Evolutionary conservation across 2,329 filamentous ascomycete species (phyloP), one percentile per base, ranked within the genome.

Genomic region (Lizonia empirigonia): DNA sequence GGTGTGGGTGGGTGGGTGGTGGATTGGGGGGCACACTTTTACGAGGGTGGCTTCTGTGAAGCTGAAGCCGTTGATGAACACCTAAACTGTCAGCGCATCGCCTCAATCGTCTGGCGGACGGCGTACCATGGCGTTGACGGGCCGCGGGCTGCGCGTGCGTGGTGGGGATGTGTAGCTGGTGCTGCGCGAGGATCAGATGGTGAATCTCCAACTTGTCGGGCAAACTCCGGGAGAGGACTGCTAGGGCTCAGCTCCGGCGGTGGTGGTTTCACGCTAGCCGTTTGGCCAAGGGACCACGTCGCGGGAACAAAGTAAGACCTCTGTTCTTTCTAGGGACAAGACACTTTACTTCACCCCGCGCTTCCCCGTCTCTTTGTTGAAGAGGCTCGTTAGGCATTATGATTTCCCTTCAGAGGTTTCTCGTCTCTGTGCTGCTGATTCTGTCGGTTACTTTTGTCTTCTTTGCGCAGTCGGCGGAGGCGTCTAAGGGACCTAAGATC

Each of bases 31-130:
- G 41, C 77, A 73, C 85, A 90, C 91, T 81, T 89, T 88, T 72
- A 97, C 87, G 69, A 97, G 84, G 75, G 87, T 87, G 67, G 80
- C 78, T 78, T 96, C 92, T 64, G 84, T 79, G 79, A 97, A 97
- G 79, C 89, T 92, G 79, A 90, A 81, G 67, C 90, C 90, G 69
- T 93, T 82, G 68, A 97, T 87, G 79, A 94, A 90, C 68, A 92
- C 88, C 90, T 91, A 53, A 32, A 44, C 36, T 19, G 29, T 68
- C 29, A 65, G 60, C 55, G 41, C 44, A 27, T 32, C 16, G 29
- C 35, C 23, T 22, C 9, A 19, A 10, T 7, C 39, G 15, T 32
- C 27, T 35, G 50, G 54, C 51, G 34, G 45, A 18, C 22, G 41
- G 9, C 59, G 7, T 58, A 70, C 69, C 68, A 71, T 71, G 39